A percentile compares a stretch with the other conserved stretches of the same genome.
Evolutionary conservation across 2,329 filamentous ascomycete genomes (phyloP).

Genomic region (Monilinia fructicola): DNA sequence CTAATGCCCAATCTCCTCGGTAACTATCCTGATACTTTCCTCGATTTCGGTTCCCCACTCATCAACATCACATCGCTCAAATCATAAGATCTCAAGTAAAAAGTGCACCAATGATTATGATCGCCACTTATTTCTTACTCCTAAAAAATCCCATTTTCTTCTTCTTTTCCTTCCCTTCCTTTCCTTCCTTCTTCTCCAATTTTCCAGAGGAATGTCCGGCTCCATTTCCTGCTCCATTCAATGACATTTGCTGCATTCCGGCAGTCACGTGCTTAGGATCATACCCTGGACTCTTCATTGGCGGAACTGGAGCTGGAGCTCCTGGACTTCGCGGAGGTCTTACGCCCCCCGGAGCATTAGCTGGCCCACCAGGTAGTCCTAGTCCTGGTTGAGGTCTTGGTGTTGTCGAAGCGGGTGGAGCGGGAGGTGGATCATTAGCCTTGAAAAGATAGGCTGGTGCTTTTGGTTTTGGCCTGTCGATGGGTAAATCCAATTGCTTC

Average conservation of each 20-base stretch:
- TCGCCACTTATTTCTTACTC: conserved; percentile 52
- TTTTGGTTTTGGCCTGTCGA: conserved; percentile 75
- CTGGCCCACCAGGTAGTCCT: conserved; percentile 12
- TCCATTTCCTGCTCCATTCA: conserved; percentile 12
- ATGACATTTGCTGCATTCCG: conserved; percentile 20
- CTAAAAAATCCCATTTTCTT: conserved; percentile 60
- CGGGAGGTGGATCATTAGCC: conserved; percentile 57
- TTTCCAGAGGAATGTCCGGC: conserved; percentile 42
- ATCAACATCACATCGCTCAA: not conserved
- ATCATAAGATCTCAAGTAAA: not conserved
- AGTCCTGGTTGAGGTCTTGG: conserved; percentile 5
- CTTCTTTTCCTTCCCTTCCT: conserved; percentile 47
- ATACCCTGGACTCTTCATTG: conserved; percentile 18
- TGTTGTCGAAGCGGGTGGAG: conserved; percentile 39
- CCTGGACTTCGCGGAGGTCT: conserved; percentile 16
- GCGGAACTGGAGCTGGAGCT: conserved; percentile 3
- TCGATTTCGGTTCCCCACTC: not conserved
- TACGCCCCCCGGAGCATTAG: conserved; percentile 1
- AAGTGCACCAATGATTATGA: not conserved
- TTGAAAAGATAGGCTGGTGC: conserved; percentile 87
- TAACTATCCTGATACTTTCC: not conserved
- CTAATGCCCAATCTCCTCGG: not conserved
- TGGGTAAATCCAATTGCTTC: conserved; percentile 74
- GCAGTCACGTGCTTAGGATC: conserved; percentile 1
- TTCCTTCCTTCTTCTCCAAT: conserved; percentile 49